Evolutionary conservation across 2,329 filamentous ascomycete species (phyloP), one percentile per base, ranked within the genome.

Genomic region (Verticillium tricorpus): DNA sequence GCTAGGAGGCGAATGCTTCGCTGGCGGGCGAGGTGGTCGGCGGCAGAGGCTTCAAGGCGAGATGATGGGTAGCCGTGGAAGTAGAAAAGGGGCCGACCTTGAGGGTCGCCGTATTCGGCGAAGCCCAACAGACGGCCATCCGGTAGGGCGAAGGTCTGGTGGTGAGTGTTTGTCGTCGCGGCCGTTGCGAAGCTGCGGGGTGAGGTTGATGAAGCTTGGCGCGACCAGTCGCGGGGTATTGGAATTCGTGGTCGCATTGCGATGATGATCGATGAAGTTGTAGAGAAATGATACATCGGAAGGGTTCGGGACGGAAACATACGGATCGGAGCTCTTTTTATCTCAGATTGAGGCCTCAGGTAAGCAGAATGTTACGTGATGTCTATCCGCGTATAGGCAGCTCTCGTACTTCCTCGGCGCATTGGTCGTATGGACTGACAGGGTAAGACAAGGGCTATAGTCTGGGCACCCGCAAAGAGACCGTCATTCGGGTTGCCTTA

Each of bases 11-110:
- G 74, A 35, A 77, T 59, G 9, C 65, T 62, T 11, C 66, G 68
- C 11, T 64, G 64, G 5, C 62, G 64, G 19, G 72, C 73, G 8
- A 68, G 52, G 2, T 64, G 60, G 40, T 74, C 66, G 19, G 71
- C 57, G 8, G 62, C 62, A 9, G 59, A 60, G 12, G 67, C 73
- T 62, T 80, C 77, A 22, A 77, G 67, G n/a, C 76, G 76, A 7
- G 73, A 77, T 0, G 71, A 71, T 0, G 77, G 78, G 60, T 73
- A 78, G 12, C 77, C 78, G 65, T 80, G 78, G 62, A 80, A 76
- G 65, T 73, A 63, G n/a, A 63, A 56, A 5, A 63, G 61, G 35
- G 32, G 57, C 25, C 34, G 22, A 4, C 32, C 52, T 50, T 22
- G 14, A 12, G 52, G 19, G 31, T 28, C 39, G 35, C 62, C 62